Evolutionary conservation across 1,284 basidiomycete genomes (phyloP).

Genomic region (Melampsora americana): DNA sequence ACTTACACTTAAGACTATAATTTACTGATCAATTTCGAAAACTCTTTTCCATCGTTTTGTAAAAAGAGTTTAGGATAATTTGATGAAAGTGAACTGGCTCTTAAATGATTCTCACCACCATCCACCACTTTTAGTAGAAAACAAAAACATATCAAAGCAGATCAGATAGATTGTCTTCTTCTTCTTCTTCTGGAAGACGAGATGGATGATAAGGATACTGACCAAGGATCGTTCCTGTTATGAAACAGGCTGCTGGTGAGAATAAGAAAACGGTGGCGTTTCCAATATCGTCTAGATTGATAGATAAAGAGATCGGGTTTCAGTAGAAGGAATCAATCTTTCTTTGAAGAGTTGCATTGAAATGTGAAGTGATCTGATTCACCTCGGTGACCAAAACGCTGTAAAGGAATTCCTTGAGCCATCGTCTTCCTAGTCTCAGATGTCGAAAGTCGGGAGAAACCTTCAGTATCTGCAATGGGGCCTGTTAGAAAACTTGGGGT

Average conservation of each 20-base stretch:
- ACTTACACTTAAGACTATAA: too few relatives aligned
- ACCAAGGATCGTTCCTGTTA: slow-evolving; percentile 62
- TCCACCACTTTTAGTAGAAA: slow-evolving; percentile 17
- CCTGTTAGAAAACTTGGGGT: slow-evolving; percentile 46
- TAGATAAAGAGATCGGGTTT: slow-evolving; percentile 63
- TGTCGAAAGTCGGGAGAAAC: slow-evolving; percentile 68
- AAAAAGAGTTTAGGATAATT: slow-evolving; percentile 2
- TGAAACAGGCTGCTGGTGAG: slow-evolving; percentile 76
- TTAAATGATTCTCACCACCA: slow-evolving; percentile 27
- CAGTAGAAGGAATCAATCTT: slow-evolving; percentile 14
- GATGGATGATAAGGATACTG: slow-evolving; percentile 45
- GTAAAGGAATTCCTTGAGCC: slow-evolving; percentile 49
- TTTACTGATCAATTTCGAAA: neutral
- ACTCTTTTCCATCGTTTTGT: slow-evolving; percentile 6
- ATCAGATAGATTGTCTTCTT: slow-evolving; percentile 6
- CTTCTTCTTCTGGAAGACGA: neutral
- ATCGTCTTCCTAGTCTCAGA: slow-evolving; percentile 52
- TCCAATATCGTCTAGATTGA: slow-evolving; percentile 70
- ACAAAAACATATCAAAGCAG: neutral
- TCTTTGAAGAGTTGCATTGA: slow-evolving; percentile 25
- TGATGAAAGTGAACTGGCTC: slow-evolving; percentile 1
- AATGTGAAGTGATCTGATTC: slow-evolving; percentile 46
- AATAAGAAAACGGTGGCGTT: slow-evolving; percentile 81
- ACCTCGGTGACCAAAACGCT: slow-evolving; percentile 50
- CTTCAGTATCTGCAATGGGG: slow-evolving; percentile 79